These are phyloP conservation scores for Posidonia oceanica DNA, from an alignment of 116 monocot genomes.

Conservation along the genomic window DNA sequence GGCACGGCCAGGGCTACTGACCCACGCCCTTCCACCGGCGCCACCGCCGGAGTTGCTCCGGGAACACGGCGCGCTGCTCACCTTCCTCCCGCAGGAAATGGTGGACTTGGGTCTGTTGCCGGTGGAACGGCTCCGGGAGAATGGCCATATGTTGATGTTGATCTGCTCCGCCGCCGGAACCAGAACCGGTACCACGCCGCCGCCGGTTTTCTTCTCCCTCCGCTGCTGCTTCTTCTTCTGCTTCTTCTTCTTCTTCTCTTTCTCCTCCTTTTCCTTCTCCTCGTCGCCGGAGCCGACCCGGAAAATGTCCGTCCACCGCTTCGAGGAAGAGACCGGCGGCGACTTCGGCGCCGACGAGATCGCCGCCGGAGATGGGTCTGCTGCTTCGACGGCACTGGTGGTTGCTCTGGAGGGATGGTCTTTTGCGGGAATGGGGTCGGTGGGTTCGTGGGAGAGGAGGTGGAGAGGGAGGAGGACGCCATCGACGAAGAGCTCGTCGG, in stretches of 20 bases:
- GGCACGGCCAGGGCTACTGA: background rate
- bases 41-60: conserved; percentile 63
- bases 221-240: background rate
- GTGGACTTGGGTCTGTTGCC: conserved; percentile 18
- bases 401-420: background rate
- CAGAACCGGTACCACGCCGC: background rate
- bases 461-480: conserved; percentile 64
- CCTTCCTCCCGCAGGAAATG: conserved; percentile 21
- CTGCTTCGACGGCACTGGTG: background rate
- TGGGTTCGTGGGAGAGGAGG: conserved; percentile 9
- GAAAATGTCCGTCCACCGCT: conserved; percentile 8
- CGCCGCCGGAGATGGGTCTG: background rate
- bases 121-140: conserved; percentile 72
- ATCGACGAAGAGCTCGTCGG: conserved; percentile 65
- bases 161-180: conserved; percentile 20
- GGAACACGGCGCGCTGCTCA: conserved; percentile 84
- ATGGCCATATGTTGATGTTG: conserved; percentile 92
- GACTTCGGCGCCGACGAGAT: background rate
- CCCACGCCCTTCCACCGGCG: background rate
- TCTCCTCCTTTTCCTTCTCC: conserved; percentile 5
- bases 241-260: background rate
- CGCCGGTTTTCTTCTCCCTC: background rate
- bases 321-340: background rate
- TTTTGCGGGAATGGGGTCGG: background rate
- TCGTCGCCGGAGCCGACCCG: background rate